Evolutionary conservation across 371 early-diverging fungal species (phyloP), one percentile per base, ranked within the genome.

Genomic region (Rozella allomycis): DNA sequence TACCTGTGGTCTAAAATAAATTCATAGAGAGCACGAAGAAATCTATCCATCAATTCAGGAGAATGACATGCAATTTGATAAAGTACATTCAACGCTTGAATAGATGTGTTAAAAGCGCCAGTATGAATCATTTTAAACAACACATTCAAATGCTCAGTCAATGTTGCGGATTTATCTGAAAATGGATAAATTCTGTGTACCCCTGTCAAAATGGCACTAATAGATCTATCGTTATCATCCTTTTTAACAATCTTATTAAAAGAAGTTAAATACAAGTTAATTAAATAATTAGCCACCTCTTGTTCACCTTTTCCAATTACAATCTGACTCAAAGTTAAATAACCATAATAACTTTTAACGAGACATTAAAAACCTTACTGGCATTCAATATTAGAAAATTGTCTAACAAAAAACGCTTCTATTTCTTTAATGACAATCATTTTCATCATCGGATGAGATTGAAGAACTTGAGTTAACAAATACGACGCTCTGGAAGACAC

Each of bases 181-280:
- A 73, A 93, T 14, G 87, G 88, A 52, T 86, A 80, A 7, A 87
- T 84, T 28, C 94, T 81, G 44, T 88, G 86, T 22, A 93, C 71
- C 39, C 94, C 94, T 0, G 90, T 88, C 28, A 93, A 54, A 17
- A 90, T 58, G 3, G 80, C 86, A n/a, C n/a, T n/a, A n/a, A n/a
- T n/a, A n/a, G 40, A 3, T 53, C 3, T 48, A 20, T 59, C 56
- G 10, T 29, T 43, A 30, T 47, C 40, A 39, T 67, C 60, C 23
- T 30, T 26, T 28, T 46, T 46, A 27, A 80, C 58, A 23, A 90
- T 52, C 29, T 59, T 64, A 43, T 78, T 67, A 59, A 93, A 93
- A 23, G 86, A 60, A n/a, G 58, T 47, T 52, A 93, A 85, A 53
- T 90, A 93, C 10, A 86, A 45, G 13, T 76, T 79, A 12, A 87